Conservation (phyloP, 2,329 filamentous ascomycete genomes). For the Penicillium sp. region DNA sequence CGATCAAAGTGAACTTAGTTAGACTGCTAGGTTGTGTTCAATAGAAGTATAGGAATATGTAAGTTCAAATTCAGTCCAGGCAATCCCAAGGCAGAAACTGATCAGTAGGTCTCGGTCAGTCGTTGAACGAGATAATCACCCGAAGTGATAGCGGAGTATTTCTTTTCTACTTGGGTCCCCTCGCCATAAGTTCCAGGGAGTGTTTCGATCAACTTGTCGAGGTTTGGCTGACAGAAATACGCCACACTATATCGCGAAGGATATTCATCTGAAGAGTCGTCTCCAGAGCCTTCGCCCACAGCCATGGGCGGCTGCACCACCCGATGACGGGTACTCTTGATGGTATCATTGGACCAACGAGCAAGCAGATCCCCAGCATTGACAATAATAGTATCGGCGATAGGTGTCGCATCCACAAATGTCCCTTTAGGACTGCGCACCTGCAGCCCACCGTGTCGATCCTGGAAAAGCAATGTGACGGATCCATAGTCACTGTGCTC, state of each 20-base stretch:
- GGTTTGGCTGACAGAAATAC: conserved; percentile 89
- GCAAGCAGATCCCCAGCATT: conserved; percentile 86
- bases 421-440: conserved; percentile 67
- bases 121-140: conserved; percentile 78
- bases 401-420: conserved; percentile 80
- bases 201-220: conserved; percentile 69
- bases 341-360: conserved; percentile 85
- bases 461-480: conserved; percentile 55
- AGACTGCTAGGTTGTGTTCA: background rate
- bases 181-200: conserved; percentile 70
- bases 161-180: conserved; percentile 61
- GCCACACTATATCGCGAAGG: conserved; percentile 82
- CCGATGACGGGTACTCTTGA: conserved; percentile 84
- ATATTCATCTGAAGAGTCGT: conserved; percentile 49
- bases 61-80: no score
- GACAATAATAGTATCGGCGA: conserved; percentile 75
- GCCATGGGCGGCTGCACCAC: conserved; percentile 77
- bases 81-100: background rate
- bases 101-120: conserved; percentile 65
- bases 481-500: conserved; percentile 66
- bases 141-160: conserved; percentile 72
- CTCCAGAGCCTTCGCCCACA: conserved; percentile 32
- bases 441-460: conserved; percentile 56
- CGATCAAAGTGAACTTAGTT: background rate
- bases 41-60: no score